phyloP scores from a whole-genome alignment of 768 basidiomycete species.

The Megacollybia marginata region DNA sequence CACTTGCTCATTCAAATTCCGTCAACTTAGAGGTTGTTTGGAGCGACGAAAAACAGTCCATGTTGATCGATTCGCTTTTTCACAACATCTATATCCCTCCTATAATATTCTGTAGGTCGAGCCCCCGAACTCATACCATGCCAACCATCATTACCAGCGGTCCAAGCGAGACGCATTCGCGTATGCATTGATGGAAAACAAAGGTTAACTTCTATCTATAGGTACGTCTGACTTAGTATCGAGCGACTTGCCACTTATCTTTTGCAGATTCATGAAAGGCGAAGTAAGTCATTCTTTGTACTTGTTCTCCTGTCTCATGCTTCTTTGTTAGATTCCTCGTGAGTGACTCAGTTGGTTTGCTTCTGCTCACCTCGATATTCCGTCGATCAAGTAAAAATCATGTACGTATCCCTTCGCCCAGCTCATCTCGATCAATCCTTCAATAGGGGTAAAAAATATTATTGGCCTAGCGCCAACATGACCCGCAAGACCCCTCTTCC shows the following conservation, averaged over 20 bases:
- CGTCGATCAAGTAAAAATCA: constrained; percentile 33
- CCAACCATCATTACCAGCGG: constrained; percentile 23
- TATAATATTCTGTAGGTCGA: constrained; percentile 49
- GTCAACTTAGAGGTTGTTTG: constrained; percentile 57
- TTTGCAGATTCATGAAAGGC: constrained; percentile 45
- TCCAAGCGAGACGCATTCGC: constrained; percentile 19
- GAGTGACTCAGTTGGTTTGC: constrained; percentile 11
- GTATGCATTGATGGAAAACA: constrained; percentile 73
- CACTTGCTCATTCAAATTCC: not conserved
- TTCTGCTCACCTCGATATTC: constrained; percentile 4
- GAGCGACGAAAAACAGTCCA: constrained; percentile 51
- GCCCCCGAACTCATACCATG: not conserved
- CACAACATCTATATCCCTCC: constrained; percentile 63
- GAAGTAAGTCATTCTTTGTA: constrained; percentile 29
- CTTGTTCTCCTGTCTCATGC: not conserved
- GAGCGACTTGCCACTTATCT: not conserved
- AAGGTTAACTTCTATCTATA: constrained; percentile 55
- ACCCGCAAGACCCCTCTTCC: constrained; percentile 4
- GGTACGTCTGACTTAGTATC: constrained; percentile 23
- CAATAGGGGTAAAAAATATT: constrained; percentile 29
- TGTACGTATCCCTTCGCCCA: constrained; percentile 5
- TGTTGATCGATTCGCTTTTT: constrained; percentile 57
- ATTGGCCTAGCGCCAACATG: constrained; percentile 21
- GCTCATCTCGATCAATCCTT: constrained; percentile 1
- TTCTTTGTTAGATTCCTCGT: constrained; percentile 33